Percentiles rank a stretch among this genome's conserved stretches.
These are phyloP conservation scores for Spergularia bocconei DNA, from an alignment of 148 eudicot genomes.

Conservation along the genomic window DNA sequence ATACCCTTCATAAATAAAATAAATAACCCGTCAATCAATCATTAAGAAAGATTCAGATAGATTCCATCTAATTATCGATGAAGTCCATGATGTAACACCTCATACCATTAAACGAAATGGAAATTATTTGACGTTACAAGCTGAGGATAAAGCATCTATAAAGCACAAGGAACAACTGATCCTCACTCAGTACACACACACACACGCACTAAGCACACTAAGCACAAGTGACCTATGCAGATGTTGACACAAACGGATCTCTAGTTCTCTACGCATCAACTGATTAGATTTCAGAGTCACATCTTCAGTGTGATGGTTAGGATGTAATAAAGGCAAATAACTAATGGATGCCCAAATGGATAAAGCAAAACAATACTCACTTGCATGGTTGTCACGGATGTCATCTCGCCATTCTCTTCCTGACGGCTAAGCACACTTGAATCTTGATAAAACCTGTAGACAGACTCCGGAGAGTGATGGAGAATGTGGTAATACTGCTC, in stretches of 20 bases:
- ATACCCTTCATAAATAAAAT: constrained; percentile 47
- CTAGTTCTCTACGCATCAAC: neutral
- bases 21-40: neutral
- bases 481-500: constrained; percentile 75
- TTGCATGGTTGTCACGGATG: constrained; percentile 54
- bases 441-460: constrained; percentile 65
- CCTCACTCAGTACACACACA: neutral
- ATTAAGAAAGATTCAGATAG: neutral
- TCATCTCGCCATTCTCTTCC: constrained; percentile 50
- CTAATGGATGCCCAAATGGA: neutral
- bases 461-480: constrained; percentile 60
- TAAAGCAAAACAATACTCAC: constrained; percentile 36
- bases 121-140: too few species aligned
- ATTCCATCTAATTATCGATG: neutral
- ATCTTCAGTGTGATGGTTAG: neutral
- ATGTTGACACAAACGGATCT: neutral
- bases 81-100: too few species aligned
- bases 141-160: neutral
- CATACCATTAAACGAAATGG: too few species aligned
- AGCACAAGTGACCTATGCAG: too few species aligned
- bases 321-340: neutral
- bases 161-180: neutral
- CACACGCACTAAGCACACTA: too few species aligned
- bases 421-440: constrained; percentile 65
- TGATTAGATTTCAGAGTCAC: neutral